Evolutionary conservation across 73 alveolate species (phyloP).

Genomic region (Uronychia setigera): DNA sequence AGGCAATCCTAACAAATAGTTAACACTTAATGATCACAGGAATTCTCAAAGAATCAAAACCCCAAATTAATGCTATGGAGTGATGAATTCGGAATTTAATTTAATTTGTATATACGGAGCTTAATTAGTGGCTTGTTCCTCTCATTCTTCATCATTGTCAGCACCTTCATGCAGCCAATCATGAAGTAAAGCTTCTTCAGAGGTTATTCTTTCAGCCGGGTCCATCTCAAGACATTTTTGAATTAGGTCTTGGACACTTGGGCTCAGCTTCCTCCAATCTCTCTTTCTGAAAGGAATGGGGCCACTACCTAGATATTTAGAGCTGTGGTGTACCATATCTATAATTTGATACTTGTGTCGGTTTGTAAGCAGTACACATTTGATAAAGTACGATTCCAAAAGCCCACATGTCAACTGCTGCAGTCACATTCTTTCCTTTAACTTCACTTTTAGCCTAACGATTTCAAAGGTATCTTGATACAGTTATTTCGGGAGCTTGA

Average conservation of each 20-base stretch:
- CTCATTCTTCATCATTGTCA: no score
- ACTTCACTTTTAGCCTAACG: conserved; percentile 6
- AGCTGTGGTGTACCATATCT: conserved; percentile 61
- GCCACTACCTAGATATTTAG: no score
- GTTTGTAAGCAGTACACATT: conserved; percentile 65
- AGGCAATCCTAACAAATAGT: no score
- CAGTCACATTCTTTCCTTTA: conserved; percentile 14
- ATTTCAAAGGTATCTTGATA: conserved; percentile 12
- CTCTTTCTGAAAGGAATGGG: conserved; percentile 77
- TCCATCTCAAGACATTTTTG: conserved; percentile 48
- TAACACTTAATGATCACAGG: no score
- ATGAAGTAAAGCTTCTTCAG: conserved; percentile 60
- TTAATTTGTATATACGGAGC: no score
- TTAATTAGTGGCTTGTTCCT: no score
- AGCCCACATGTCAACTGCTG: conserved; percentile 58
- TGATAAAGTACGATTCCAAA: conserved; percentile 53
- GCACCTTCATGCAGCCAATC: no score
- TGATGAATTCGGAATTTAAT: no score
- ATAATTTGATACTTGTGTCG: conserved; percentile 48
- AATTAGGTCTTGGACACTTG: conserved; percentile 42
- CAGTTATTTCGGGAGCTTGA: conserved; percentile 71
- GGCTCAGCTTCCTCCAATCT: conserved; percentile 71
- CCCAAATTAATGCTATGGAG: no score
- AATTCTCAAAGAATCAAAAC: no score
- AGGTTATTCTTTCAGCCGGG: conserved; percentile 47